Base-by-base conservation (phyloP, 1,284 basidiomycete species). In the Tranzscheliella williamsii region DNA sequence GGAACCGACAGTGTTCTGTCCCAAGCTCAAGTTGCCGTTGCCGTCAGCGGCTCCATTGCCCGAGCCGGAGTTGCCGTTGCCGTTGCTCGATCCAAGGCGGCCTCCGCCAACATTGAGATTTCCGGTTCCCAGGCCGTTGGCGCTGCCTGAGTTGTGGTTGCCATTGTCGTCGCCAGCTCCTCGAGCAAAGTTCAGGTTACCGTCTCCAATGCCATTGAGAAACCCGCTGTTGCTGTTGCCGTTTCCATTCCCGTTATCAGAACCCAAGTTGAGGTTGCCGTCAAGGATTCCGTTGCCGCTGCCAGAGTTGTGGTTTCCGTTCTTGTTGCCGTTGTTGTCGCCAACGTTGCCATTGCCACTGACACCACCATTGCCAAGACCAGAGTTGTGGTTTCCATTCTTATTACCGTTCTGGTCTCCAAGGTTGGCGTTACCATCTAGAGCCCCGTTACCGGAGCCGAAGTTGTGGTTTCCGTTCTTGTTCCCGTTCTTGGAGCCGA, bases 321-420 rank as follows among this genome's bases (percentile, higher is more conserved):
- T 54, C 13, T 48, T n/a, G 37, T 39, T 18, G 4, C 52, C 52
- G n/a, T 43, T 48, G 22, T 30, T 38, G 17, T 23, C 38, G 8
- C 52, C 46, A 17, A 40, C 11, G 42, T 55, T 44, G 32, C 4
- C 15, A 21, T 51, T 50, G 4, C 41, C 41, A 12, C 26, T 37
- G 21, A 29, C 41, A 4, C 38, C 36, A 30, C 48, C 42, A 26
- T 51, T 51, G 18, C 2, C 32, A 11, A 22, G 23, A 4, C 52
- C 52, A 5, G 23, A 12, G 45, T 54, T 54, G 20, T 18, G 8
- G 42, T 56, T 46, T 23, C 53, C 53, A 31, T 56, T 50, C 18
- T 46, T n/a, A 35, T 30, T 22, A 11, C 54, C 54, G 13, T 56
- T 42, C 17, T n/a, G 13, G 11, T 29, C 32, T 17, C 47, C 47